Evolutionary conservation across 2,329 filamentous ascomycete species (phyloP).

Genomic region (Ascochyta viciae-villosae): DNA sequence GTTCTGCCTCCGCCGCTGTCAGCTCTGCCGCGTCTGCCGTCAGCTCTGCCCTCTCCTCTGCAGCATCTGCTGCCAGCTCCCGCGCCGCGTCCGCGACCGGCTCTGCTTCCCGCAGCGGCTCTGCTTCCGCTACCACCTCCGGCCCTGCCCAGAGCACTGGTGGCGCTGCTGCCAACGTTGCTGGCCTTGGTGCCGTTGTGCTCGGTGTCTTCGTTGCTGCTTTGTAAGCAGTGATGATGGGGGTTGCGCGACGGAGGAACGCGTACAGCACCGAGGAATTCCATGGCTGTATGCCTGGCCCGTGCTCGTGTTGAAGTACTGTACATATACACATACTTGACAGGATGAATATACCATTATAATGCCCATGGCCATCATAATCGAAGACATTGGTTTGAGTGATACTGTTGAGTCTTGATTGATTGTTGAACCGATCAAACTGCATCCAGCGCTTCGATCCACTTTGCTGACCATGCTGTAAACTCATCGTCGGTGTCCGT

Average conservation of each 20-base stretch:
- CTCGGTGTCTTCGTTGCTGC: conserved; percentile 13
- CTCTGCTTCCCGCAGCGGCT: conserved; percentile 9
- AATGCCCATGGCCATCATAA: background rate
- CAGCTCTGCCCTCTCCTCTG: conserved; percentile 11
- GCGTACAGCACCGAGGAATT: conserved; percentile 11
- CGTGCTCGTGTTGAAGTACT: conserved; percentile 5
- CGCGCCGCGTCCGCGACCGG: conserved; percentile 5
- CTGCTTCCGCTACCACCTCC: conserved; percentile 9
- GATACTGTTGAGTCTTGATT: background rate
- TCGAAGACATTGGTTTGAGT: background rate
- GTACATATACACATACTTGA: conserved; percentile 8
- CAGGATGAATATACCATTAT: conserved; percentile 9
- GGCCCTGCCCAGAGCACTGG: conserved; percentile 24
- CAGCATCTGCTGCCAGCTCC: conserved; percentile 4
- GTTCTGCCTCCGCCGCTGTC: conserved; percentile 7
- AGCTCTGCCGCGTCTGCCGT: conserved; percentile 6
- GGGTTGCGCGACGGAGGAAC: background rate
- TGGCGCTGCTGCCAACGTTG: conserved; percentile 30
- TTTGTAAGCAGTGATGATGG: conserved; percentile 23
- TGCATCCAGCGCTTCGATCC: conserved; percentile 55
- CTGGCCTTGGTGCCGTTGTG: conserved; percentile 30
- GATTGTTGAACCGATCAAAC: conserved; percentile 15
- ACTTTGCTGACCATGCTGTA: conserved; percentile 73
- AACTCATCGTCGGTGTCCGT: conserved; percentile 75
- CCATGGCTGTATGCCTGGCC: conserved; percentile 12